Conservation (phyloP, 164 flowering plant genomes). For the Stephania cephalantha region DNA sequence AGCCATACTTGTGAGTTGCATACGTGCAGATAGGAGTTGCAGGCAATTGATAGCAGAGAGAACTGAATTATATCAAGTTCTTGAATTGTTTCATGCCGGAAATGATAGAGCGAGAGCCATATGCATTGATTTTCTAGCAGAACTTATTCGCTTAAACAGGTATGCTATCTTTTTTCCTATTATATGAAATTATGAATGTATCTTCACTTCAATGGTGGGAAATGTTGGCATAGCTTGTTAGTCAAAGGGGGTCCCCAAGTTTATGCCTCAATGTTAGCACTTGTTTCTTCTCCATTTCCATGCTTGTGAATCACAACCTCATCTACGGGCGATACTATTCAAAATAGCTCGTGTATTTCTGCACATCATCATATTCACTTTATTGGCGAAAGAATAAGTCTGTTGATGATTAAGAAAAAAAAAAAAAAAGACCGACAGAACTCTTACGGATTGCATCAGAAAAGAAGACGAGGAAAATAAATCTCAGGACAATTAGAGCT, state of each 20-base stretch:
- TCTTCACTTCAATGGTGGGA: not conserved
- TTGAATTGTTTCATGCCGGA: conserved; percentile 63
- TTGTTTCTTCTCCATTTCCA: too few species aligned
- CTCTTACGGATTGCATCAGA: not conserved
- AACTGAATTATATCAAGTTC: conserved; percentile 51
- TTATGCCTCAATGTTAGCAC: too few species aligned
- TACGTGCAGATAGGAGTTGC: conserved; percentile 51
- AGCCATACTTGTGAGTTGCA: conserved; percentile 51
- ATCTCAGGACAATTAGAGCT: too few species aligned
- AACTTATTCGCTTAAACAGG: conserved; percentile 60
- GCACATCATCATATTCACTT: not conserved
- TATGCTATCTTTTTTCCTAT: conserved; percentile 10
- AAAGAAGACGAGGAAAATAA: not conserved
- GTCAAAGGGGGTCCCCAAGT: too few species aligned
- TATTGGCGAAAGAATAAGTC: not conserved
- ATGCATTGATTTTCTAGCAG: conserved; percentile 53
- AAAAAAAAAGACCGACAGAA: not conserved
- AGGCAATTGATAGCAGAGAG: conserved; percentile 45
- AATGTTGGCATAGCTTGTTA: too few species aligned
- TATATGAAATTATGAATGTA: not conserved
- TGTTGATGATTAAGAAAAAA: too few species aligned
- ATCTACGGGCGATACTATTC: too few species aligned
- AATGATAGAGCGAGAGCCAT: conserved; percentile 42
- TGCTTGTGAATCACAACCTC: too few species aligned
- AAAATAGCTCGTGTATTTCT: too few species aligned